A percentile compares a stretch with the other conserved stretches of the same genome.
phyloP scores from a whole-genome alignment of 805 yeast genomes.

The Yarrowia hollandica region DNA sequence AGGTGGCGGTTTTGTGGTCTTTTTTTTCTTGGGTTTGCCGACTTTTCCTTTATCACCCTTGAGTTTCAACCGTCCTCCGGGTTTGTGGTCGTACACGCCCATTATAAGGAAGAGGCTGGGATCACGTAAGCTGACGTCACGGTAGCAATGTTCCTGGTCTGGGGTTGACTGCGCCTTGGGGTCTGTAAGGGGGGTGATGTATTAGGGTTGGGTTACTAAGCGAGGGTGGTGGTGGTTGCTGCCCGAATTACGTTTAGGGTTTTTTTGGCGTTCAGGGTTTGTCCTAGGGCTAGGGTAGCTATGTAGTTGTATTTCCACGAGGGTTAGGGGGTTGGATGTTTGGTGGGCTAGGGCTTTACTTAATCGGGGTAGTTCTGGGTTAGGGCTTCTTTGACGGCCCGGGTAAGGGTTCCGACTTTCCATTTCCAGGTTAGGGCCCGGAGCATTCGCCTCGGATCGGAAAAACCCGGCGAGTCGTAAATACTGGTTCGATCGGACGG shows the following conservation, averaged over 20 bases:
- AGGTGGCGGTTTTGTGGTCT: background rate
- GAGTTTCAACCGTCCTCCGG: constrained; percentile 2
- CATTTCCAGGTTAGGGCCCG: no score
- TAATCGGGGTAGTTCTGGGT: no score
- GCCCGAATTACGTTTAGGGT: background rate
- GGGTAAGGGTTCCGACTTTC: no score
- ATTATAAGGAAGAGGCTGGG: background rate
- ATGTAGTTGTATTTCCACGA: background rate
- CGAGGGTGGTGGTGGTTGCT: background rate
- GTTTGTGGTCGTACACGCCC: constrained; percentile 7
- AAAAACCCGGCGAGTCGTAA: no score
- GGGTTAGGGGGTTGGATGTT: no score
- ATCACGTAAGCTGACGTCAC: constrained; percentile 9
- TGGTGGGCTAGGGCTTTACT: no score
- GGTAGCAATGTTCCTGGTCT: background rate
- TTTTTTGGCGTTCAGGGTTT: no score
- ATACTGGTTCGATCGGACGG: no score
- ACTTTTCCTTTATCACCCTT: constrained; percentile 4
- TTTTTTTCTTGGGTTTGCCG: background rate
- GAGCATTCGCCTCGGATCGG: no score
- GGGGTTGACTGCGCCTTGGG: background rate
- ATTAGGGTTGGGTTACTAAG: background rate
- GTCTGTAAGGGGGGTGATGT: background rate
- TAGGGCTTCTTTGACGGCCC: no score
- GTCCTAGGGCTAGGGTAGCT: background rate